These are phyloP conservation scores for Fremontodendron californicum DNA, from an alignment of 345 rosid genomes.

Conservation along the genomic window DNA sequence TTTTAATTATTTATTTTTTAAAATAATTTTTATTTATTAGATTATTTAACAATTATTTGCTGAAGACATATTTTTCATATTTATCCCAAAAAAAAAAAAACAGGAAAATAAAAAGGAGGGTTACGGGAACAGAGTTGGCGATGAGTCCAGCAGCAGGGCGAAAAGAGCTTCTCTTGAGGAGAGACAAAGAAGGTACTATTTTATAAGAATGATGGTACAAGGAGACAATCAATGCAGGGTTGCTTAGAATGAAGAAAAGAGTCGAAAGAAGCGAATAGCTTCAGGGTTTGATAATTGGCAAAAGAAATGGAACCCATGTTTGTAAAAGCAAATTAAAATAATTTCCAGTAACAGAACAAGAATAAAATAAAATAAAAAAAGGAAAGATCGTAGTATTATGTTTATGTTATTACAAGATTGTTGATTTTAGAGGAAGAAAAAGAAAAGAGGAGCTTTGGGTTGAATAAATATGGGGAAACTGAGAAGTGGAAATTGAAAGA, in stretches of 20 bases:
- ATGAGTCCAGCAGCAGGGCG: conserved; percentile 25
- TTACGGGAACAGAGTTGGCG: conserved; percentile 49
- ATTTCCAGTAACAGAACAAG: background rate
- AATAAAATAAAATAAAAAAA: background rate
- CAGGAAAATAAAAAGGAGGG: background rate
- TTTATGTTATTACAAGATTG: background rate
- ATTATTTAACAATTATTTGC: no score
- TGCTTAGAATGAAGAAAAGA: conserved; percentile 5
- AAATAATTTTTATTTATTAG: no score
- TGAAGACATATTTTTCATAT: no score
- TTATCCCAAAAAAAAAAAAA: no score
- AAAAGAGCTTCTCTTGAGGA: conserved; percentile 22
- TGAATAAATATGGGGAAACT: background rate
- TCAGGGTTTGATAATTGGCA: conserved; percentile 5
- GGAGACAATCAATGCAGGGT: conserved; percentile 5
- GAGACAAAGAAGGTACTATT: conserved; percentile 8
- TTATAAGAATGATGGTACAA: background rate
- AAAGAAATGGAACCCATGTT: conserved; percentile 16
- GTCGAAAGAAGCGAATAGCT: background rate
- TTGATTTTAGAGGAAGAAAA: background rate
- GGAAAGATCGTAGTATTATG: background rate
- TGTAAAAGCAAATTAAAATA: background rate
- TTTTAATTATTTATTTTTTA: no score
- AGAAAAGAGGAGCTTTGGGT: background rate
- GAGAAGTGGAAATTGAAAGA: background rate